phyloP scores from a whole-genome alignment of 805 yeast species.

The Zygotorulaspora sp. region DNA sequence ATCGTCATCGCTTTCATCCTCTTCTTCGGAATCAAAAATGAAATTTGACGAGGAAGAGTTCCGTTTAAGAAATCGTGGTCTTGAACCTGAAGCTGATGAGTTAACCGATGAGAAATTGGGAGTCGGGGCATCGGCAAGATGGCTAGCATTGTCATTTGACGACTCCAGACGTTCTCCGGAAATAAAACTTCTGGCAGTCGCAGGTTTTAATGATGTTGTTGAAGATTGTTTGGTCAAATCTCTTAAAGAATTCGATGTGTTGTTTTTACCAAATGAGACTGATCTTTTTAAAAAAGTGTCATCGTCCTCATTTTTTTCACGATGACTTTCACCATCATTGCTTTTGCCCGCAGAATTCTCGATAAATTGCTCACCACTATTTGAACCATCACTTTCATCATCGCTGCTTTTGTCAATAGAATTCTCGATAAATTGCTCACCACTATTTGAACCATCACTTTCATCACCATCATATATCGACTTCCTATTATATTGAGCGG shows the following conservation, averaged over 20 bases:
- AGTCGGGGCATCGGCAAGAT: constrained; percentile 2
- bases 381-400: constrained; percentile 9
- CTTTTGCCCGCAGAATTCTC: constrained; percentile 20
- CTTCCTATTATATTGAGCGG: constrained; percentile 1
- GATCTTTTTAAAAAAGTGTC: constrained; percentile 25
- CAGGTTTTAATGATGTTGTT: constrained; percentile 9
- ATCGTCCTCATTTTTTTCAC: constrained; percentile 3
- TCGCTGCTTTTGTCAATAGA: constrained; percentile 22
- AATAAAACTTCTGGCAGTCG: constrained; percentile 29
- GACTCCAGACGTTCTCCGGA: constrained; percentile 26
- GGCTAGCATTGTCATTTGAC: constrained; percentile 2
- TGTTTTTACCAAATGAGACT: constrained; percentile 28
- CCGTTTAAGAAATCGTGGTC: constrained; percentile 14
- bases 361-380: constrained; percentile 28
- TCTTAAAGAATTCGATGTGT: constrained; percentile 23
- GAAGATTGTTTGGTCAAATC: constrained; percentile 19
- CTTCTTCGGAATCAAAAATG: constrained; percentile 33
- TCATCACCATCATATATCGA: constrained; percentile 23
- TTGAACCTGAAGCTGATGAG: constrained; percentile 7
- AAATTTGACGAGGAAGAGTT: constrained; percentile 25
- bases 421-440: constrained; percentile 29
- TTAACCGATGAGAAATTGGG: constrained; percentile 4
- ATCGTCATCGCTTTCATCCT: constrained; percentile 21
- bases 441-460: constrained; percentile 23
- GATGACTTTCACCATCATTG: constrained; percentile 17